Base-by-base conservation (phyloP, 768 basidiomycete genomes). In the Mycena maculata region DNA sequence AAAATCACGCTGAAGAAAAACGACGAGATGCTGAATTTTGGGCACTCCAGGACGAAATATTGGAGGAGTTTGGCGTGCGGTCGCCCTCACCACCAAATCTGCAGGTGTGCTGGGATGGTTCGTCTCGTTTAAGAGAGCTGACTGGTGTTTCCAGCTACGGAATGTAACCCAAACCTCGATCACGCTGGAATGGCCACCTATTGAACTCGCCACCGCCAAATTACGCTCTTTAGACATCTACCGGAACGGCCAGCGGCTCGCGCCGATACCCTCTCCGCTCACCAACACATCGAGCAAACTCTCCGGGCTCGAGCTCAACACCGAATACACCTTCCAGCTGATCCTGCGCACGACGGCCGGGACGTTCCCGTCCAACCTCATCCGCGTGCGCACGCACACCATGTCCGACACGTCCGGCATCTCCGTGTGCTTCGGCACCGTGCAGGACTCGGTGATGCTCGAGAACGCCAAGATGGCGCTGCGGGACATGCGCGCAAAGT, bases 141-240 rank as follows among this genome's bases (percentile, higher is more conserved):
- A 39, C 67, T 58, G 57, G 65, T 52, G 33, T 13, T 6, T 60
- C 12, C 71, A 95, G 90, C 86, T 99, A 22, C 90, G 96, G 47
- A 96, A 98, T 73, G 89, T 94, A 53, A 99, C 98, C 0, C 98
- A 99, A 84, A 99, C 98, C 1, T 96, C 93, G 11, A 95, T 96
- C 3, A 96, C 96, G 2, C 86, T 99, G 23, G 96, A 99, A 83
- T 99, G 98, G 98, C 92, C 94, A 4, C 77, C 87, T 38, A 80
- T 99, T 22, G 81, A 93, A 60, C 87, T 99, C 18, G 98, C 95
- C 0, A 92, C 90, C 1, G 89, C 96, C 15, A 92, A 92, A 74
- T 81, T 98, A 27, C 88, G 96, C 64, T 92, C 92, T 0, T 84
- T 99, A 30, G 95, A 97, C 73, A 94, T 99, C 72, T 97, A 95